These are phyloP conservation scores for Phytopythium vexans DNA, from an alignment of 352 stramenopile genomes.

Conservation along the genomic window DNA sequence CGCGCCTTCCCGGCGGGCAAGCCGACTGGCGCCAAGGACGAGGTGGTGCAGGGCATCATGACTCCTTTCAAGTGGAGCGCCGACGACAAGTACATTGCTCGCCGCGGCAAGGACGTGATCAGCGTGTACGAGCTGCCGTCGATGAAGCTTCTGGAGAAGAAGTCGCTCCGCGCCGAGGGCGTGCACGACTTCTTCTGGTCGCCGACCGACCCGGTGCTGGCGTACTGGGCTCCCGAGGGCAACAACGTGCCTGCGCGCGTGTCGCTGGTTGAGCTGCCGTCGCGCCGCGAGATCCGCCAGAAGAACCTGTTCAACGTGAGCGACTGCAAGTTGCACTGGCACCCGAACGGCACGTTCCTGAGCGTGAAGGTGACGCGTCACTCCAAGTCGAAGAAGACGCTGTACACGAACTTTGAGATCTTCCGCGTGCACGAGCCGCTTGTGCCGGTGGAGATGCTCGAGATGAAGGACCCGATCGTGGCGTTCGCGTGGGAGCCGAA, in stretches of 20 bases:
- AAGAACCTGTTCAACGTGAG: conserved; percentile 99
- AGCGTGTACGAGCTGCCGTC: conserved; percentile 95
- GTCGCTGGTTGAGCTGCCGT: conserved; percentile 95
- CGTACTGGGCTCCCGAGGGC: conserved; percentile 97
- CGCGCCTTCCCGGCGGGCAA: conserved; percentile 81
- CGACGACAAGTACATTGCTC: conserved; percentile 95
- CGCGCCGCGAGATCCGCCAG: conserved; percentile 92
- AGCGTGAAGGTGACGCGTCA: conserved; percentile 88
- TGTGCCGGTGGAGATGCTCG: conserved; percentile 97
- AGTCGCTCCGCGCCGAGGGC: conserved; percentile 92
- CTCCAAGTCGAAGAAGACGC: conserved; percentile 96
- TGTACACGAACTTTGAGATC: conserved; percentile 99
- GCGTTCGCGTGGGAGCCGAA: conserved; percentile 96
- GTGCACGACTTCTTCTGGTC: conserved; percentile 98
- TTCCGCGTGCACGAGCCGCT: conserved; percentile 95
- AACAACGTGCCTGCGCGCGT: conserved; percentile 95
- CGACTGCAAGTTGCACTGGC: conserved; percentile 94
- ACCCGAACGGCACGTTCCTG: conserved; percentile 94
- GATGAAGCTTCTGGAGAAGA: conserved; percentile 98
- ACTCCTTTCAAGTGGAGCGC: conserved; percentile 95
- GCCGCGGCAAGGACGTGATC: conserved; percentile 92
- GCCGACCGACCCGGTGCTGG: conserved; percentile 91
- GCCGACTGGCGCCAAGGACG: conserved; percentile 58
- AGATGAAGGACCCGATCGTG: conserved; percentile 96
- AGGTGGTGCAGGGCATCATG: conserved; percentile 79